Conservation (phyloP, 2,329 filamentous ascomycete genomes). For the Xylogone sp. region DNA sequence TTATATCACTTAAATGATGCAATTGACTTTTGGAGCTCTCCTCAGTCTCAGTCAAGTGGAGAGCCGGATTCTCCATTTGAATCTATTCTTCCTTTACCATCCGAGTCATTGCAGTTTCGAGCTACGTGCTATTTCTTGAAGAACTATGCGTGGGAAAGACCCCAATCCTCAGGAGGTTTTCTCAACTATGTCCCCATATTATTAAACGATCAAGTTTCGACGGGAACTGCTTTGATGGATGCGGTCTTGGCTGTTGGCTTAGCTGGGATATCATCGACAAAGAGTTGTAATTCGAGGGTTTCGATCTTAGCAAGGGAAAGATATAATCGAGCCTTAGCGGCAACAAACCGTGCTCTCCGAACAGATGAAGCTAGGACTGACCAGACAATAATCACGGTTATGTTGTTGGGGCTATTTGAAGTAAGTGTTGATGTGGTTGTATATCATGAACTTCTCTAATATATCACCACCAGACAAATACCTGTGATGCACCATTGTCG, state of each 20-base stretch:
- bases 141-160: constrained; percentile 19
- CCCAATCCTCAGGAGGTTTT: constrained; percentile 9
- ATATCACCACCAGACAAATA: constrained; percentile 25
- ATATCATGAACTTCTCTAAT: constrained; percentile 43
- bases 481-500: constrained; percentile 30
- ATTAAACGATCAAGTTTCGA: constrained; percentile 36
- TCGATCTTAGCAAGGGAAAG: constrained; percentile 1
- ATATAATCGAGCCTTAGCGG: constrained; percentile 1
- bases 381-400: constrained; percentile 21
- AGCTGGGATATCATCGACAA: constrained; percentile 8
- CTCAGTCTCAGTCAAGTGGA: background rate
- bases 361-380: constrained; percentile 17
- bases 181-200: constrained; percentile 21
- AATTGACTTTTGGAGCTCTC: background rate
- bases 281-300: background rate
- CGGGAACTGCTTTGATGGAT: constrained; percentile 30
- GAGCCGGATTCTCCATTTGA: background rate
- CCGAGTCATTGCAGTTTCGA: constrained; percentile 8
- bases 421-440: constrained; percentile 35
- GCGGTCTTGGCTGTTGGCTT: constrained; percentile 18
- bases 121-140: constrained; percentile 22
- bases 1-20: background rate
- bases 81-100: background rate
- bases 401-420: constrained; percentile 22
- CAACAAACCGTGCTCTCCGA: background rate